Conservation (phyloP, 495 filamentous ascomycete genomes). For the Aspergillus saccharolyticus region DNA sequence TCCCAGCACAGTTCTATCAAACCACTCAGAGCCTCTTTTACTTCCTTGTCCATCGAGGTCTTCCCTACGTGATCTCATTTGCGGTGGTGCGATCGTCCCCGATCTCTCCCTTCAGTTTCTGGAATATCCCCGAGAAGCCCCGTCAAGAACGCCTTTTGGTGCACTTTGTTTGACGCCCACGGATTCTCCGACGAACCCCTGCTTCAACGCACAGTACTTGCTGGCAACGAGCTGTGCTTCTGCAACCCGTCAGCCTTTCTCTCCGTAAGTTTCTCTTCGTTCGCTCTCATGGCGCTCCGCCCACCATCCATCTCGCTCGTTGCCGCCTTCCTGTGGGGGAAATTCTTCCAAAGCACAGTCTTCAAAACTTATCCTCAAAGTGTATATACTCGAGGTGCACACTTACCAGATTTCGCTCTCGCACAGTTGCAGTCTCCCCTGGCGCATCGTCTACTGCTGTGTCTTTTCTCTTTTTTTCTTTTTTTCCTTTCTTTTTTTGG, state of each 20-base stretch:
- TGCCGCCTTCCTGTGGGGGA: neutral
- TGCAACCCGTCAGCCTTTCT: neutral
- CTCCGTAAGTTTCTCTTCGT: neutral
- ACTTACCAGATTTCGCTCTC: neutral
- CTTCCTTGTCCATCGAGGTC: slow-evolving; percentile 5
- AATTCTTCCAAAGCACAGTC: neutral
- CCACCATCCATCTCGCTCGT: neutral
- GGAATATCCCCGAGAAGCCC: slow-evolving; percentile 6
- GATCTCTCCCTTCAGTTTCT: neutral
- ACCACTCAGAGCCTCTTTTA: neutral
- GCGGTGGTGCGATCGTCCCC: neutral
- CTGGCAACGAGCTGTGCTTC: neutral
- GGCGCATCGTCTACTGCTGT: neutral
- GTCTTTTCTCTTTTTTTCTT: too few relatives aligned
- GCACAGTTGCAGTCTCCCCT: neutral
- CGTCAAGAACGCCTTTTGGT: neutral
- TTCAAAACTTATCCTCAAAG: neutral
- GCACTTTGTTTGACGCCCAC: neutral
- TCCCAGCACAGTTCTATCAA: neutral
- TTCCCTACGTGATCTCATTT: neutral
- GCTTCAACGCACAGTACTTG: neutral
- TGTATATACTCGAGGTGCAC: neutral
- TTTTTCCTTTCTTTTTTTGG: neutral
- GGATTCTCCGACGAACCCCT: slow-evolving; percentile 1
- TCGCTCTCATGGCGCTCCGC: neutral